Percentiles rank a stretch among this genome's conserved stretches.
These are phyloP conservation scores for Colletotrichum abscissum DNA, from an alignment of 2,329 filamentous ascomycete genomes.

Conservation along the genomic window DNA sequence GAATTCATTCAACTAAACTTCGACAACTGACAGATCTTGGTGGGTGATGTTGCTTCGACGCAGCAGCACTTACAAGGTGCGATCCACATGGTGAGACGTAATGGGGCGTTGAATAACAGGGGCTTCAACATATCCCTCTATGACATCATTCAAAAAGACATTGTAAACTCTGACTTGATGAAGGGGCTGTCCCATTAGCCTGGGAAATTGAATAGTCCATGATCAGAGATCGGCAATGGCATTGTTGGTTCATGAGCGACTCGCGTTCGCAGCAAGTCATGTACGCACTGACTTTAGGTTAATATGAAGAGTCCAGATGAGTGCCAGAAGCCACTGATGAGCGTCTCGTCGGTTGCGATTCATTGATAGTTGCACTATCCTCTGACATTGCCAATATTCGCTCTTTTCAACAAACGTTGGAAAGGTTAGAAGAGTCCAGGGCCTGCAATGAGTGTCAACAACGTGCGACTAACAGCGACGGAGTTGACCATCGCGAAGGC, in stretches of 20 bases:
- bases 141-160: neutral
- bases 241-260: too few species aligned
- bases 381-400: too few species aligned
- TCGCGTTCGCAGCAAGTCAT: too few species aligned
- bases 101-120: neutral
- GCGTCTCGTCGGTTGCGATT: too few species aligned
- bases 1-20: neutral
- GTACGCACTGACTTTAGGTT: too few species aligned
- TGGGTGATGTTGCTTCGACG: neutral
- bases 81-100: neutral
- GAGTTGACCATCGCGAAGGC: neutral
- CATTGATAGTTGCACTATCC: too few species aligned
- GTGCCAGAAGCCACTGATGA: too few species aligned
- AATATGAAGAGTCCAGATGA: too few species aligned
- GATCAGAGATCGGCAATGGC: neutral
- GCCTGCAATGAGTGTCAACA: too few species aligned
- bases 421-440: too few species aligned
- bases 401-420: too few species aligned
- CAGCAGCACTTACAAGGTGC: neutral
- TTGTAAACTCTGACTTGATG: neutral
- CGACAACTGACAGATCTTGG: neutral
- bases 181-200: neutral
- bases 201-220: neutral
- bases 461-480: neutral
- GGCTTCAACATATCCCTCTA: neutral